Percentiles rank a stretch among this genome's conserved stretches.
These are phyloP conservation scores for Durotheca rogersii DNA, from an alignment of 495 filamentous ascomycete genomes.

Conservation along the genomic window DNA sequence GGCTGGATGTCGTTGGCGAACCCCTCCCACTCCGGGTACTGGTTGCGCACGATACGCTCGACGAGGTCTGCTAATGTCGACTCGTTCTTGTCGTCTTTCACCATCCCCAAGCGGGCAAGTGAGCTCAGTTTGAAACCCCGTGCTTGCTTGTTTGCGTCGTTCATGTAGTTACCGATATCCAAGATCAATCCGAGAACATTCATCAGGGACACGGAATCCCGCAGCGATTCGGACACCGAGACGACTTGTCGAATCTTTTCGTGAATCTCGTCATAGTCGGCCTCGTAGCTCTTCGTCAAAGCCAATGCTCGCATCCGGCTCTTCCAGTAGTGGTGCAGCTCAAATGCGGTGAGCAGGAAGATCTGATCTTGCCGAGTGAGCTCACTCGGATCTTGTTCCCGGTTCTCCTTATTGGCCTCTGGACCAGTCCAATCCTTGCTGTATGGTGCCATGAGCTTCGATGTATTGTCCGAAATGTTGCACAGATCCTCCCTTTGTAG, in stretches of 20 bases:
- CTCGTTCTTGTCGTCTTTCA: slow-evolving; percentile 98
- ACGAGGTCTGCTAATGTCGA: slow-evolving; percentile 93
- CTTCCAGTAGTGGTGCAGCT: slow-evolving; percentile 99
- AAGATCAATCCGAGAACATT: slow-evolving; percentile 94
- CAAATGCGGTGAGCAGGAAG: slow-evolving; percentile 88
- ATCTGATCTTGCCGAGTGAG: slow-evolving; percentile 94
- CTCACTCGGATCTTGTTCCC: slow-evolving; percentile 85
- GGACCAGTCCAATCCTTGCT: slow-evolving; percentile 95
- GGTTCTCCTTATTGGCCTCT: slow-evolving; percentile 71
- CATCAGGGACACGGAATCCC: slow-evolving; percentile 89
- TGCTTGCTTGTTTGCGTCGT: slow-evolving; percentile 97
- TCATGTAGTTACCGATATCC: slow-evolving; percentile 99
- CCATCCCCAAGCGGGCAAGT: slow-evolving; percentile 90
- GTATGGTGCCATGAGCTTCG: slow-evolving; percentile 91
- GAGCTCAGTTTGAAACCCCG: slow-evolving; percentile 97
- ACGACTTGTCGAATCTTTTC: slow-evolving; percentile 80
- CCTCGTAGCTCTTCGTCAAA: slow-evolving; percentile 80
- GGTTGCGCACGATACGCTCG: slow-evolving; percentile 93
- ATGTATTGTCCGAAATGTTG: slow-evolving; percentile 83
- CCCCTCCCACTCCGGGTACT: slow-evolving; percentile 92
- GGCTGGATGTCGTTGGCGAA: slow-evolving; percentile 84
- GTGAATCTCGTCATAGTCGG: slow-evolving; percentile 88
- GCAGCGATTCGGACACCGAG: slow-evolving; percentile 78
- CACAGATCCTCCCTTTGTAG: slow-evolving; percentile 88
- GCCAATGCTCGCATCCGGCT: slow-evolving; percentile 87